phyloP scores from a whole-genome alignment of 75 land plant species.

The Cunninghamia lanceolata region DNA sequence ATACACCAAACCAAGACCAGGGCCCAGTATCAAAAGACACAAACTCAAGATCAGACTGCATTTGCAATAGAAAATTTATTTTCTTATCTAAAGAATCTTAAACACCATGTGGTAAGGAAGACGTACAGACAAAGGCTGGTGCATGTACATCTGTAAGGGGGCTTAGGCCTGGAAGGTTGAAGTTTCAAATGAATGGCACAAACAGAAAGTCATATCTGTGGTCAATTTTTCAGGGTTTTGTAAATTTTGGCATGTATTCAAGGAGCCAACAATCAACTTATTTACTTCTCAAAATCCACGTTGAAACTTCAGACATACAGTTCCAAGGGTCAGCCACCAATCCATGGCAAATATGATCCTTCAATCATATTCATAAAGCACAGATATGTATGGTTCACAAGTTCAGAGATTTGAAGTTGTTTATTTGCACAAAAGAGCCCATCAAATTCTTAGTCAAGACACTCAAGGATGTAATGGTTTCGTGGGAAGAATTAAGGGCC shows the following conservation, averaged over 20 bases:
- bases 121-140: not conserved
- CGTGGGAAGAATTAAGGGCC: too few species aligned
- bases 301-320: not conserved
- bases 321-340: not conserved
- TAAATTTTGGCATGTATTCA: not conserved
- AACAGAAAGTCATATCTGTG: too few species aligned
- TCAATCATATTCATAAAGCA: not conserved
- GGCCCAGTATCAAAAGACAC: not conserved
- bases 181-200: not conserved
- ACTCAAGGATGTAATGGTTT: too few species aligned
- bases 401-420: not conserved
- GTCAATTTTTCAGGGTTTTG: not conserved
- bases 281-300: not conserved
- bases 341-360: not conserved
- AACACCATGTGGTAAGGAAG: not conserved
- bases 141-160: not conserved
- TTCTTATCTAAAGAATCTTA: not conserved
- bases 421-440: too few species aligned
- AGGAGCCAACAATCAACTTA: not conserved
- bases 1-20: too few species aligned
- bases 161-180: not conserved
- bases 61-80: not conserved
- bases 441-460: too few species aligned
- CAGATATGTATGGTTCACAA: not conserved
- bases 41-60: not conserved